Evolutionary conservation across 345 rosid species (phyloP), one percentile per base, ranked within the genome.

Genomic region (Linum usitatissimum): DNA sequence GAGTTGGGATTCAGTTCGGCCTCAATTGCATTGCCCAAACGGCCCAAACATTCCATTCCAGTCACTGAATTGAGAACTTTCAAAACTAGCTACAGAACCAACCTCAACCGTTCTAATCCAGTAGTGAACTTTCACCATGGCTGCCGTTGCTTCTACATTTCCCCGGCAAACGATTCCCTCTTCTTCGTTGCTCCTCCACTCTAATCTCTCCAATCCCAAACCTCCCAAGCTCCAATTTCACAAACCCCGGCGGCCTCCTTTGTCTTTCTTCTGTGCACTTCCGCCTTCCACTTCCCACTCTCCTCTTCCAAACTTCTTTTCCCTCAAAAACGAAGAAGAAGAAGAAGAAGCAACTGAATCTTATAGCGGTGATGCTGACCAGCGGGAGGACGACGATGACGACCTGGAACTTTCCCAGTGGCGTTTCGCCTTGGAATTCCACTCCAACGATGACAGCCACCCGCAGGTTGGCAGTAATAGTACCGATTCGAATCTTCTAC

Each of bases 221-320:
- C 38, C 38, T 34, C 17, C 62, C 10, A 23, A 51, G 13, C 9
- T 39, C 58, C 18, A 58, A 45, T 5, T 42, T 38, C 64, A 34
- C 65, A 0, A 78, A 45, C 53, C 62, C 53, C 17, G 62, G 10
- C 38, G 59, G 18, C 40, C 56, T 0, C 30, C 73, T 30, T 31
- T 63, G 42, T 57, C 70, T 54, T 65, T 79, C 59, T 81, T 68
- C 53, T 76, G 84, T 36, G 17, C 82, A 61, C 62, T 79, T 17
- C 61, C 81, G 39, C 60, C 73, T 6, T 63, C 70, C 48, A 2
- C 70, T 14, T 45, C 73, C 53, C 71, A 58, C 19, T 61, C 85
- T n/a, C 64, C 83, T n/a, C 67, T 78, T 53, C 49, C 83, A 60
- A 84, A 86, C 40, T 88, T 86, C 75, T 84, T 86, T 12, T 74